Evolutionary conservation across 2,329 filamentous ascomycete genomes (phyloP), one percentile per base, ranked within the genome.

Genomic region (Nemania sp.): DNA sequence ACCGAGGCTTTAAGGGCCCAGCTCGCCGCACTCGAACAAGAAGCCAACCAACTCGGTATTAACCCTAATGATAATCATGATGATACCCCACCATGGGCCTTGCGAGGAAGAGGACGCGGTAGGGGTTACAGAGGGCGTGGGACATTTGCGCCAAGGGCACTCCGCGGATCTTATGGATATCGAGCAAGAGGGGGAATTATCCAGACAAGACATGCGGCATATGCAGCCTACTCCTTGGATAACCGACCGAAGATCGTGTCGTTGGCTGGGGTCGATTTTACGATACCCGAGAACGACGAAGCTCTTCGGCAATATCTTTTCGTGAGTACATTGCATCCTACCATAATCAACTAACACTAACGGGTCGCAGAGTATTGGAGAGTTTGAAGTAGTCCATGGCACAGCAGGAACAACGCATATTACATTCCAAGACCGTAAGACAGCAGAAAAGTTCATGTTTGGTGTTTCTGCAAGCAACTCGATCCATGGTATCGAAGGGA

Each of bases 191-290:
- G 81, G 26, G 76, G 77, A 10, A 77, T 76, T 27, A 73, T 79
- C 7, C 79, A 79, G 58, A 77, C 75, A 51, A 77, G 78, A 29
- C 79, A 79, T 7, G 84, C 85, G 2, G 86, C 85, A 0, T 89
- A 89, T 72, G 87, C 85, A 3, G 84, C 86, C 35, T 91, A 90
- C 72, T 90, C 90, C 20, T 83, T 96, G 24, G 93, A 96, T 75
- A 94, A 94, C 77, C 85, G 93, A 52, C 90, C 93, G 0, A 91
- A 87, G 77, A 89, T 86, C 69, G 82, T 96, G 10, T 85, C 87
- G 5, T 80, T 95, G 26, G 84, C 84, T 7, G 90, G 89, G 2
- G 85, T 88, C 11, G 89, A 89, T 78, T 89, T 90, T 75, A 88
- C 89, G 3, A 83, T 83, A 15, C 76, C 86, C 1, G 86, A 86